Base-by-base conservation (phyloP, 2,329 filamentous ascomycete species). In the Alternaria rosae region DNA sequence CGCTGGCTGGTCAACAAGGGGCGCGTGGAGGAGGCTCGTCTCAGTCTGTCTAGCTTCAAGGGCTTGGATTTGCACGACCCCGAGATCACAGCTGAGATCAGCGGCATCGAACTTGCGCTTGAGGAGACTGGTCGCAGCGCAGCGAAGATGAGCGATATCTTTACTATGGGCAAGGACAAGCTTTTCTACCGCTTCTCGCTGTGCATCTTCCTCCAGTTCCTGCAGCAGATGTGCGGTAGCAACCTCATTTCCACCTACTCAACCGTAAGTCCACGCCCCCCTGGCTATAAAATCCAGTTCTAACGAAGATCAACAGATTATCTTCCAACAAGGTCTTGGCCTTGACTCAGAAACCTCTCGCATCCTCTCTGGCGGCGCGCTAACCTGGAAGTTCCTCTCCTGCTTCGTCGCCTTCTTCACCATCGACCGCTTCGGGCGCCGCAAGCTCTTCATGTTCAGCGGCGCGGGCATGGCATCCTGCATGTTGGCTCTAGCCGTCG, bases 391-490 rank as follows among this genome's bases (percentile, higher is more conserved):
- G 70, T 86, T 86, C 68, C 67, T 86, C 20, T 84, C 82, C 30
- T 84, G 82, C 0, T 82, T 91, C 23, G 85, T 92, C 58, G 90
- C 88, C 57, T 89, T 91, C 63, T 92, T 91, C 72, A 92, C 89
- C 0, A 82, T 92, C 1, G 90, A 92, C 70, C 84, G 87, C 0
- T 91, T 92, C 59, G 90, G 90, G 8, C 85, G 90, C 13, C 85
- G 90, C 30, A 80, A 79, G 54, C 78, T 86, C 21, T 86, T 87
- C 79, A 85, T 87, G 58, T 75, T 86, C 69, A 83, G 80, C 43
- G 85, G 84, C 12, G 66, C 70, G 0, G 85, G 85, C 41, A 88
- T 88, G 86, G 79, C 82, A 3, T 67, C 77, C 20, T 88, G 85
- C 74, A 88, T 88, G 86, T 66, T 84, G 6, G 80, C 82, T 4